A percentile compares a stretch with the other conserved stretches of the same genome.
phyloP scores from a whole-genome alignment of 2,329 filamentous ascomycete species.

The Epichloe hybrida region DNA sequence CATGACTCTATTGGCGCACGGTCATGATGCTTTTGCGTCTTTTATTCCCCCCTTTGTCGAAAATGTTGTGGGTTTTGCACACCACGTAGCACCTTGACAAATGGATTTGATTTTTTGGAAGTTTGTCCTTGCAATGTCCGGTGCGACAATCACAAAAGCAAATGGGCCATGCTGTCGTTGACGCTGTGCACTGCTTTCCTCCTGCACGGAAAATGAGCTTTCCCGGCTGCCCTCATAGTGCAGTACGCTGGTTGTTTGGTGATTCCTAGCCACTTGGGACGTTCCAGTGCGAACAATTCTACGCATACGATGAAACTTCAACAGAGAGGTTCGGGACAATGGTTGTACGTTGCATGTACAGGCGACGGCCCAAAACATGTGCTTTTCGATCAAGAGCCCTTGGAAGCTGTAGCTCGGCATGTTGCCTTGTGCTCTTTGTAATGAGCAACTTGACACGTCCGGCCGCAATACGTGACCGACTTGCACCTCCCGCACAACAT shows the following conservation, averaged over 20 bases:
- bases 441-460: constrained; percentile 6
- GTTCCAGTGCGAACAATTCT: too few relatives aligned
- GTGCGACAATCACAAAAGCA: not conserved
- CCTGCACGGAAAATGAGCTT: too few relatives aligned
- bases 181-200: not conserved
- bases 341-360: too few relatives aligned
- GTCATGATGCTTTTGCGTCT: not conserved
- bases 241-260: too few relatives aligned
- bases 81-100: not conserved
- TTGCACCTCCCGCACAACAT: constrained; percentile 9
- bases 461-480: constrained; percentile 6
- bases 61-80: not conserved
- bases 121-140: too few relatives aligned
- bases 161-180: not conserved
- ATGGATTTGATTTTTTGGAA: too few relatives aligned
- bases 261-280: too few relatives aligned
- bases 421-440: constrained; percentile 7
- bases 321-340: too few relatives aligned
- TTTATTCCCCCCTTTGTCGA: not conserved
- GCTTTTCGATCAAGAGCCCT: too few relatives aligned
- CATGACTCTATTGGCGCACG: not conserved
- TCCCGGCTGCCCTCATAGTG: too few relatives aligned
- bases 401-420: constrained; percentile 2
- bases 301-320: too few relatives aligned
- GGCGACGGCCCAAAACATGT: too few relatives aligned